phyloP scores from a whole-genome alignment of 257 asterid genomes.

The Oldenlandia corymbosa region DNA sequence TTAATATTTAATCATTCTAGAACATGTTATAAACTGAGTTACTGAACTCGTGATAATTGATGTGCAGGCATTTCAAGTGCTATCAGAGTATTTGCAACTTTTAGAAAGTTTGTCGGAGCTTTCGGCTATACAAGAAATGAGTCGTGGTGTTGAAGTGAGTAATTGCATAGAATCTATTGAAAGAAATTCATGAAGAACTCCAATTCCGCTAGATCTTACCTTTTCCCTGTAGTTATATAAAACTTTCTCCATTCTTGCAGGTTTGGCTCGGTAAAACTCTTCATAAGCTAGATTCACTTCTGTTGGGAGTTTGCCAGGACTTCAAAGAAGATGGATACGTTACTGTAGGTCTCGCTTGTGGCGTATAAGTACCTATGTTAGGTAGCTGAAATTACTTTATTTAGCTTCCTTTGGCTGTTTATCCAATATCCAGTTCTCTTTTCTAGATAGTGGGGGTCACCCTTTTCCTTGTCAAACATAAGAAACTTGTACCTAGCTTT shows the following conservation, averaged over 20 bases:
- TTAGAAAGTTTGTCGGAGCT: slow-evolving; percentile 78
- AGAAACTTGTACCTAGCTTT: neutral
- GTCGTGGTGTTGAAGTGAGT: slow-evolving; percentile 85
- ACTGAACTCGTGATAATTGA: slow-evolving; percentile 11
- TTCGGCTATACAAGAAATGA: slow-evolving; percentile 87
- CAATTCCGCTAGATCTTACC: neutral
- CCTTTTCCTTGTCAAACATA: neutral
- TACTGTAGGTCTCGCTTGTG: slow-evolving; percentile 57
- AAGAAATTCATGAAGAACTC: neutral
- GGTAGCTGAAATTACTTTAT: neutral
- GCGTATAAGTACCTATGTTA: neutral
- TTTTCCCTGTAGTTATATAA: neutral
- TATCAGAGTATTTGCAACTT: slow-evolving; percentile 91
- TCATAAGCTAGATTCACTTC: slow-evolving; percentile 88
- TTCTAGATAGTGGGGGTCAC: neutral
- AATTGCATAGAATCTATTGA: neutral
- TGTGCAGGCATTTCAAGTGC: slow-evolving; percentile 90
- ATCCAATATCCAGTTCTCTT: neutral
- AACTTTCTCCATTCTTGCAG: slow-evolving; percentile 37
- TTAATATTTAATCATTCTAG: slow-evolving; percentile 18
- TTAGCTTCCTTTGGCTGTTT: slow-evolving; percentile 4
- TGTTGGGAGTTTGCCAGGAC: slow-evolving; percentile 82
- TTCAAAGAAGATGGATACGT: slow-evolving; percentile 81
- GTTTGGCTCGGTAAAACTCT: slow-evolving; percentile 96
- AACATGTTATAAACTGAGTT: slow-evolving; percentile 5